A percentile compares a stretch with the other conserved stretches of the same genome.
These are phyloP conservation scores for Cladosporium sp. DNA, from an alignment of 2,329 filamentous ascomycete species.

Conservation along the genomic window DNA sequence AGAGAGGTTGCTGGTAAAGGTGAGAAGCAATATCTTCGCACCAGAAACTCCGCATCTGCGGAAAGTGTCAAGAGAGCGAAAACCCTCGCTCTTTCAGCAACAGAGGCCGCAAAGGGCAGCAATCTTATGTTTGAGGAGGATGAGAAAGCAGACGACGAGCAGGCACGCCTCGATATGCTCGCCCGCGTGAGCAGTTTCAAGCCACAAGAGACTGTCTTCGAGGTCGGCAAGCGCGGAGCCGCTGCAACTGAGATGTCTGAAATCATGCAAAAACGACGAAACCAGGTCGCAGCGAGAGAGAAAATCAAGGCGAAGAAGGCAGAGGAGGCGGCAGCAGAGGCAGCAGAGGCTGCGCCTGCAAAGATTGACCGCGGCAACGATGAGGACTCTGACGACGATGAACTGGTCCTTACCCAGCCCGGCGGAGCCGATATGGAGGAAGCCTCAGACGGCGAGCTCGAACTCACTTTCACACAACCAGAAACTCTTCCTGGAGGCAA, in stretches of 20 bases:
- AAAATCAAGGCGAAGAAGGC: conserved; percentile 45
- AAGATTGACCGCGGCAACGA: conserved; percentile 44
- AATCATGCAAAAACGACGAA: conserved; percentile 72
- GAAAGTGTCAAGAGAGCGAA: conserved; percentile 89
- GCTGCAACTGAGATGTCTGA: conserved; percentile 67
- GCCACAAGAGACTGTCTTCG: conserved; percentile 94
- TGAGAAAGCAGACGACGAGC: conserved; percentile 65
- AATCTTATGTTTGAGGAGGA: conserved; percentile 73
- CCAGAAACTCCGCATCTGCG: conserved; percentile 82
- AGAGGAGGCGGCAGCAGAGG: conserved; percentile 25
- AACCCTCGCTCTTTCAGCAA: conserved; percentile 63
- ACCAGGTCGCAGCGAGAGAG: conserved; percentile 62
- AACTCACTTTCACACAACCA: conserved; percentile 52
- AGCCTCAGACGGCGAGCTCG: conserved; percentile 56
- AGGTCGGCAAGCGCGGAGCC: conserved; percentile 76
- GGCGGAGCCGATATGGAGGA: conserved; percentile 43
- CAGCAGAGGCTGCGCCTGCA: conserved; percentile 9
- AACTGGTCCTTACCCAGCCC: conserved; percentile 39
- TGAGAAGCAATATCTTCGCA: conserved; percentile 88
- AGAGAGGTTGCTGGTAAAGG: conserved; percentile 79
- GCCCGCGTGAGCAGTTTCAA: conserved; percentile 85
- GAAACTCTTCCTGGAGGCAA: conserved; percentile 25
- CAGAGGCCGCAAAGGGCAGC: conserved; percentile 70
- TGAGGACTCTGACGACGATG: conserved; percentile 40
- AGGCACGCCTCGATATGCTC: conserved; percentile 80